A percentile compares a stretch with the other conserved stretches of the same genome.
phyloP scores from a whole-genome alignment of 345 rosid genomes.

The Salix brachista region DNA sequence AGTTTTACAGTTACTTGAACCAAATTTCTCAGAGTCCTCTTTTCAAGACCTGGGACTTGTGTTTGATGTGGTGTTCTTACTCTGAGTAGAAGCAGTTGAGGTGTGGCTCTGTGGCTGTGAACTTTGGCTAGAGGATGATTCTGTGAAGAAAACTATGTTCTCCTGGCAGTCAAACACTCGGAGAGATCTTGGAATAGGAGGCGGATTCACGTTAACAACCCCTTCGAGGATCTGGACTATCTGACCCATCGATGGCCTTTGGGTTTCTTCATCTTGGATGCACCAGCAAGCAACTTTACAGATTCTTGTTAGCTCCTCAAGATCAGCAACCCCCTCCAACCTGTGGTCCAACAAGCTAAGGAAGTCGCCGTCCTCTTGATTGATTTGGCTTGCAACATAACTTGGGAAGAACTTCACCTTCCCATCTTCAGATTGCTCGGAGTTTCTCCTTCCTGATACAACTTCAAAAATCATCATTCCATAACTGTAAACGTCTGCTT shows the following conservation, averaged over 20 bases:
- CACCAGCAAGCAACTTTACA: constrained; percentile 85
- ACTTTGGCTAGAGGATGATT: constrained; percentile 40
- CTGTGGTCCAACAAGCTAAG: constrained; percentile 50
- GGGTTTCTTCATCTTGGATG: constrained; percentile 72
- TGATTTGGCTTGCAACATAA: constrained; percentile 45
- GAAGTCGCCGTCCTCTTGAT: constrained; percentile 39
- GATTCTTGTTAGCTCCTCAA: constrained; percentile 54
- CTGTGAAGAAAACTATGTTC: constrained; percentile 40
- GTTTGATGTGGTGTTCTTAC: constrained; percentile 26
- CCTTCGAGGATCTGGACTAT: constrained; percentile 84
- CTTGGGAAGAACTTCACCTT: constrained; percentile 56
- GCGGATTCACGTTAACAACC: constrained; percentile 49
- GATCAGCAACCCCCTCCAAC: constrained; percentile 39
- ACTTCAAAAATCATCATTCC: constrained; percentile 89
- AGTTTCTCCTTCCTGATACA: constrained; percentile 74
- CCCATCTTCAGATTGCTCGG: constrained; percentile 46
- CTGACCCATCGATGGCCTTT: constrained; percentile 76
- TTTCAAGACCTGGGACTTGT: constrained; percentile 9
- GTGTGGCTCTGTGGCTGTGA: constrained; percentile 27
- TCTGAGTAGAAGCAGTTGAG: constrained; percentile 27
- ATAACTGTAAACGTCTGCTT: constrained; percentile 85
- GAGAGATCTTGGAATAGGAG: constrained; percentile 60
- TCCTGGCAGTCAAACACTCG: constrained; percentile 41
- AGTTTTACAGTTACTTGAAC: background rate
- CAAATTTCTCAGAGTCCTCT: too few species aligned